Percentiles rank a stretch among this genome's conserved stretches.
These are phyloP conservation scores for Cytidiella melzeri DNA, from an alignment of 768 basidiomycete species.

Conservation along the genomic window DNA sequence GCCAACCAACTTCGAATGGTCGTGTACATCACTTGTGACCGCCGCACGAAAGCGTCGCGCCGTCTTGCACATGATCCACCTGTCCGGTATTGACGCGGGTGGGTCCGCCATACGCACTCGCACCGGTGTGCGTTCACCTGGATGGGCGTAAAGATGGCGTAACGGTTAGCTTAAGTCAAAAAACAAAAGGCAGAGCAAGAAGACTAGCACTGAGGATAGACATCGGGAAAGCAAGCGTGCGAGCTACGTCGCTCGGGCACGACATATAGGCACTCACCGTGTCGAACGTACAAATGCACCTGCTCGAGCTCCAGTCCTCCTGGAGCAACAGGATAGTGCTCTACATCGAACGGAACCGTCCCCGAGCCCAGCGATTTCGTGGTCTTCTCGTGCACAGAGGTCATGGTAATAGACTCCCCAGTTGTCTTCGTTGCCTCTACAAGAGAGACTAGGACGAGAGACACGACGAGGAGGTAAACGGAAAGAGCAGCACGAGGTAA, in stretches of 20 bases:
- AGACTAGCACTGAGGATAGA: too few relatives aligned
- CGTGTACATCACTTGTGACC: slow-evolving; percentile 31
- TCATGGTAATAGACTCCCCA: background rate
- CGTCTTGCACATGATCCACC: slow-evolving; percentile 63
- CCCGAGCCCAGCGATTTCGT: slow-evolving; percentile 1
- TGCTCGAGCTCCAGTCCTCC: slow-evolving; percentile 53
- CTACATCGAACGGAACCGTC: slow-evolving; percentile 41
- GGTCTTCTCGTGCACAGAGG: background rate
- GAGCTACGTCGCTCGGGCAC: background rate
- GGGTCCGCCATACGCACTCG: slow-evolving; percentile 53
- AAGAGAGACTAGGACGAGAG: background rate
- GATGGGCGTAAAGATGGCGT: background rate
- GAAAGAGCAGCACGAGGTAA: background rate
- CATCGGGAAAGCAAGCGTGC: too few relatives aligned
- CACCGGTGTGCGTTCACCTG: slow-evolving; percentile 79
- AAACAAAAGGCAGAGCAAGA: background rate
- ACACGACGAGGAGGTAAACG: background rate
- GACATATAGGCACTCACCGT: slow-evolving; percentile 42
- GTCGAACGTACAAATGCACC: slow-evolving; percentile 69
- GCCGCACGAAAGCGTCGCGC: slow-evolving; percentile 45
- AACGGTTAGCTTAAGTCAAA: background rate
- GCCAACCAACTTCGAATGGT: slow-evolving; percentile 1
- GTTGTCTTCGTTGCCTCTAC: too few relatives aligned
- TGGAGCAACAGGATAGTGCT: slow-evolving; percentile 55
- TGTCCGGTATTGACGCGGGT: slow-evolving; percentile 59